Percentiles rank a stretch among this genome's conserved stretches.
phyloP scores from a whole-genome alignment of 805 yeast species.

The Kregervanrija fluxuum region DNA sequence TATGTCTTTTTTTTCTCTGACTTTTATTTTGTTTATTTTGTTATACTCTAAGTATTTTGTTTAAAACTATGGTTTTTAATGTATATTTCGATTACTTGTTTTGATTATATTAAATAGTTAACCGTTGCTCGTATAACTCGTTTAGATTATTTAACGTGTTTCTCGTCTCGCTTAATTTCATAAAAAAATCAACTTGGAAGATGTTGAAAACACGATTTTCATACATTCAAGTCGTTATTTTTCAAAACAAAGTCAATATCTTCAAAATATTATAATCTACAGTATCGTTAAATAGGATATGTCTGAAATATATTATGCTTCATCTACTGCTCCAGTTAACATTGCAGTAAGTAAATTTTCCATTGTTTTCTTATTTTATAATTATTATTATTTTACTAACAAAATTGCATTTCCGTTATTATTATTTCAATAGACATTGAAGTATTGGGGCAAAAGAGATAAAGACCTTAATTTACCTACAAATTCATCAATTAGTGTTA shows the following conservation, averaged over 20 bases:
- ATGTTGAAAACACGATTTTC: no score
- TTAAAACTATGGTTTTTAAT: not conserved
- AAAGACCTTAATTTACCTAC: conserved; percentile 85
- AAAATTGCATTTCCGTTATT: not conserved
- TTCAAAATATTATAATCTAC: no score
- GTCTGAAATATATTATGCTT: conserved; percentile 49
- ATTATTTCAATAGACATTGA: conserved; percentile 51
- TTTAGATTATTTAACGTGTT: no score
- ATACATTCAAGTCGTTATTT: no score
- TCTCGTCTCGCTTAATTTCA: no score
- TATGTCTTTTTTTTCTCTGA: not conserved
- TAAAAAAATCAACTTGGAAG: no score
- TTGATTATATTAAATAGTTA: not conserved
- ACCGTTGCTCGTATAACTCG: not conserved
- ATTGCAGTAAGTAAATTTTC: conserved; percentile 64
- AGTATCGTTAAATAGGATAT: conserved; percentile 5
- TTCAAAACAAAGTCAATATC: not conserved
- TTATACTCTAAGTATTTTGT: not conserved
- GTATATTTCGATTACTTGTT: conserved; percentile 1
- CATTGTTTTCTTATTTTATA: not conserved
- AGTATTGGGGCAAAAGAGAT: conserved; percentile 99
- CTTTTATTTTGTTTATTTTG: not conserved
- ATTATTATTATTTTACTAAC: conserved; percentile 4
- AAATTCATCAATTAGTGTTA: conserved; percentile 91
- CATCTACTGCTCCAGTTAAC: conserved; percentile 94